Base-by-base conservation (phyloP, 176 grass and related monocot species). In the Oryza brachyantha region DNA sequence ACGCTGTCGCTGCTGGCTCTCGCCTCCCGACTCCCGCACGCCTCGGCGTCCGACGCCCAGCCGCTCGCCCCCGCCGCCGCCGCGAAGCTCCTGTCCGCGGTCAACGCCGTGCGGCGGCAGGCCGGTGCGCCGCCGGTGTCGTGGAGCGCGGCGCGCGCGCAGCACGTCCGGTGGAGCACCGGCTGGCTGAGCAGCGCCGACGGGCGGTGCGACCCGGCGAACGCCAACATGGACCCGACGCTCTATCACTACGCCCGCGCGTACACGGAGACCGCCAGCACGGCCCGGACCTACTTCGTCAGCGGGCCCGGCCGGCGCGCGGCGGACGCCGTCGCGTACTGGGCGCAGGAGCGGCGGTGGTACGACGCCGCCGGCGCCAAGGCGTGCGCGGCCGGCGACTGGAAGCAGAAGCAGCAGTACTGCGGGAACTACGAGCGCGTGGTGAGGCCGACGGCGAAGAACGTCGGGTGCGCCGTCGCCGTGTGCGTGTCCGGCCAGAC, bases 261-360 rank as follows among this genome's bases (percentile, higher is more conserved):
- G 31, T 32, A 12, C 13, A 2, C 2, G 0, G 1, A 7, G 5
- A 13, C 39, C 39, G 3, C n/a, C n/a, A 41, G 3, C 52, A 5
- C 8, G 1, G 52, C n/a, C 52, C 0, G 21, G 52, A 57, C 52
- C 2, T 57, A 57, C 52, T 57, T 22, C 52, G 7, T n/a, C n/a
- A n/a, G 52, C 52, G 7, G 21, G 6, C 19, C n/a, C 8, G 8
- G 9, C 21, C 41, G 41, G 41, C 41, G 54, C n/a, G 41, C 32
- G 31, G 66, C 37, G 43, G 70, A 55, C 70, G 70, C 43, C 17
- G 43, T 31, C n/a, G 11, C 2, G 0, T 6, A 13, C 22, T 82
- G 79, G 79, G 79, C 64, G 29, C 55, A 2, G 16, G 79, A 38
- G 69, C 40, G 60, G 38, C 79, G 39, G 57, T 82, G 70, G 58